phyloP scores from a whole-genome alignment of 768 basidiomycete genomes.

The Leccinum aurantiacum region DNA sequence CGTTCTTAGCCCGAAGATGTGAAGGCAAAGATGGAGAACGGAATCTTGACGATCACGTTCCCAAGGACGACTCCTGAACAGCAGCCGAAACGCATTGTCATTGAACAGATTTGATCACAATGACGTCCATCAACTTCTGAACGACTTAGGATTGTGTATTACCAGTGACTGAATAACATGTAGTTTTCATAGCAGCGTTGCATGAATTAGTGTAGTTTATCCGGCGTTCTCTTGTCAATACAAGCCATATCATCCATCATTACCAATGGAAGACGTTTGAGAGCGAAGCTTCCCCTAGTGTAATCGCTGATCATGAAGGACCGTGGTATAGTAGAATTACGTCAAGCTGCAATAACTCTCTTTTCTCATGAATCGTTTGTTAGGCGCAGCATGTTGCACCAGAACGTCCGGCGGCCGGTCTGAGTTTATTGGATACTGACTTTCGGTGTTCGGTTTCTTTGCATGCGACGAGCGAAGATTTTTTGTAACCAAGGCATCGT shows the following conservation, averaged over 20 bases:
- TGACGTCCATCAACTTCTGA: background rate
- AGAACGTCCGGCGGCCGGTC: too few relatives aligned
- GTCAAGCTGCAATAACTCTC: too few relatives aligned
- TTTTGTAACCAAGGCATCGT: too few relatives aligned
- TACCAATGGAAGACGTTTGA: background rate
- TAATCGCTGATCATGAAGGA: background rate
- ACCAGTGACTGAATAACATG: too few relatives aligned
- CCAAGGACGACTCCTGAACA: conserved; percentile 40
- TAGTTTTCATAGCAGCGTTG: too few relatives aligned
- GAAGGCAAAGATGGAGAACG: conserved; percentile 46
- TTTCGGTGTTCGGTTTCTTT: too few relatives aligned
- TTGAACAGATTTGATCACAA: conserved; percentile 1
- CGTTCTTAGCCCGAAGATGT: conserved; percentile 39
- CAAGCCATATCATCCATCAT: background rate
- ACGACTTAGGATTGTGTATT: background rate
- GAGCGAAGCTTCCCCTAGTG: background rate
- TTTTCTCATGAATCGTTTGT: too few relatives aligned
- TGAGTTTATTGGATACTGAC: too few relatives aligned
- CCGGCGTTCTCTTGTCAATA: background rate
- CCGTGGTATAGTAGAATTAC: too few relatives aligned
- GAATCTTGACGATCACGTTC: conserved; percentile 46
- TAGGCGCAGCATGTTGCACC: too few relatives aligned
- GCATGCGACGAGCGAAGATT: too few relatives aligned
- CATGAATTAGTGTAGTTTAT: background rate
- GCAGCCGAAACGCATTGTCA: conserved; percentile 41